Evolutionary conservation across 768 basidiomycete species (phyloP).

Genomic region (Tubosaeta sp.): DNA sequence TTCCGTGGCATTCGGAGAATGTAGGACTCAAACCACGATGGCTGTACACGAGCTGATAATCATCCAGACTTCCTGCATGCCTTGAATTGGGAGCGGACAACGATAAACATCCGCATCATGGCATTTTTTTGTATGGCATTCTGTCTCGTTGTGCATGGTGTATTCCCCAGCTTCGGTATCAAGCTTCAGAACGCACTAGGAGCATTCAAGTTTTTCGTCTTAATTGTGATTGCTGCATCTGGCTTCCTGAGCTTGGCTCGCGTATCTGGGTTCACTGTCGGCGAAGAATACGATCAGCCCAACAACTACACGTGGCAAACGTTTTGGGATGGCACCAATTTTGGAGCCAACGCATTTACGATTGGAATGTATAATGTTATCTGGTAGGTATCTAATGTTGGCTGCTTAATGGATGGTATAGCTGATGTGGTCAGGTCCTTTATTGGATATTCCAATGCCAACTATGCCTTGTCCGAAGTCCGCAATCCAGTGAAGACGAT

Average conservation of each 20-base stretch:
- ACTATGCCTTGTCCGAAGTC: slow-evolving; percentile 70
- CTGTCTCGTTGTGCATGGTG: slow-evolving; percentile 54
- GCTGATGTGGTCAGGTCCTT: slow-evolving; percentile 48
- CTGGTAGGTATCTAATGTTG: slow-evolving; percentile 40
- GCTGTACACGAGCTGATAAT: background rate
- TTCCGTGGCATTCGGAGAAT: slow-evolving; percentile 70
- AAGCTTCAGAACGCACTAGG: slow-evolving; percentile 63
- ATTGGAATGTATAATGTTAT: slow-evolving; percentile 66
- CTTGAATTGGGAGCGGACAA: slow-evolving; percentile 41
- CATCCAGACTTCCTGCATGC: slow-evolving; percentile 57
- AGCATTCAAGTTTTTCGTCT: slow-evolving; percentile 53
- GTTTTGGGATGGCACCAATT: slow-evolving; percentile 60
- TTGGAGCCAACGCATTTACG: slow-evolving; percentile 55
- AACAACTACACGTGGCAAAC: slow-evolving; percentile 55
- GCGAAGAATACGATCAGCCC: slow-evolving; percentile 48
- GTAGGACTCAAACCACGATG: slow-evolving; percentile 31
- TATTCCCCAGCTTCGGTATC: slow-evolving; percentile 49
- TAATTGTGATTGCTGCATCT: slow-evolving; percentile 47
- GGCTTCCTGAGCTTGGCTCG: slow-evolving; percentile 51
- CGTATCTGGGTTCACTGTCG: slow-evolving; percentile 46
- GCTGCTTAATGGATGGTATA: background rate
- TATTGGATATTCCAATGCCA: slow-evolving; percentile 69
- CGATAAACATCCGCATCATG: slow-evolving; percentile 45
- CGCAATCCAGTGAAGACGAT: slow-evolving; percentile 67
- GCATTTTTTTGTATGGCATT: slow-evolving; percentile 56